These are phyloP conservation scores for Musa troglodytarum DNA, from an alignment of 176 grass and related monocot species.

Conservation along the genomic window DNA sequence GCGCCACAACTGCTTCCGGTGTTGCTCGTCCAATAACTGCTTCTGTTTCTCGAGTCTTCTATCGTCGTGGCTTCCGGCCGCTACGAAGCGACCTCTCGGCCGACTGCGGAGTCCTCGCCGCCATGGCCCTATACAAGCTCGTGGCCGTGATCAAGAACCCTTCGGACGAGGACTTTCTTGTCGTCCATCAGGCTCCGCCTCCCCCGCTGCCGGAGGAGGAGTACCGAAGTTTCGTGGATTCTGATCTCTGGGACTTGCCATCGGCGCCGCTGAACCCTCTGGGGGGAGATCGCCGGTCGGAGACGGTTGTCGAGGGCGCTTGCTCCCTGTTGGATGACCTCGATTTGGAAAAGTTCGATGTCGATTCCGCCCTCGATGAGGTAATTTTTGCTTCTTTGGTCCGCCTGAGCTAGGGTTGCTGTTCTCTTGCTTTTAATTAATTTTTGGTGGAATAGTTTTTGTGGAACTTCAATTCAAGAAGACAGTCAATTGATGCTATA, in stretches of 20 bases:
- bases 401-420: too few relatives aligned
- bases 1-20: too few relatives aligned
- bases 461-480: too few relatives aligned
- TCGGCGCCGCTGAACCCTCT: conserved; percentile 38
- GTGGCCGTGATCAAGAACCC: conserved; percentile 51
- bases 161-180: conserved; percentile 50
- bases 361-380: conserved; percentile 48
- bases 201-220: conserved; percentile 51
- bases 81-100: too few relatives aligned
- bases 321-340: conserved; percentile 30
- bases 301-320: conserved; percentile 25
- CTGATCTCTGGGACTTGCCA: conserved; percentile 89
- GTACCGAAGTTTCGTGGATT: conserved; percentile 53
- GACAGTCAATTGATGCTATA: too few relatives aligned
- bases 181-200: conserved; percentile 40
- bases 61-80: too few relatives aligned
- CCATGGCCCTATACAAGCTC: conserved; percentile 23
- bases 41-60: too few relatives aligned
- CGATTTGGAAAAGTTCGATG: conserved; percentile 52
- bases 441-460: too few relatives aligned
- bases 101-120: neutral
- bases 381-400: conserved; percentile 19
- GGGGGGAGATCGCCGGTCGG: conserved; percentile 16
- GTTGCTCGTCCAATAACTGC: too few relatives aligned
- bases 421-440: too few relatives aligned